Conservation (phyloP, 1,139 yeast genomes). For the Trichomonascaceae sp. region DNA sequence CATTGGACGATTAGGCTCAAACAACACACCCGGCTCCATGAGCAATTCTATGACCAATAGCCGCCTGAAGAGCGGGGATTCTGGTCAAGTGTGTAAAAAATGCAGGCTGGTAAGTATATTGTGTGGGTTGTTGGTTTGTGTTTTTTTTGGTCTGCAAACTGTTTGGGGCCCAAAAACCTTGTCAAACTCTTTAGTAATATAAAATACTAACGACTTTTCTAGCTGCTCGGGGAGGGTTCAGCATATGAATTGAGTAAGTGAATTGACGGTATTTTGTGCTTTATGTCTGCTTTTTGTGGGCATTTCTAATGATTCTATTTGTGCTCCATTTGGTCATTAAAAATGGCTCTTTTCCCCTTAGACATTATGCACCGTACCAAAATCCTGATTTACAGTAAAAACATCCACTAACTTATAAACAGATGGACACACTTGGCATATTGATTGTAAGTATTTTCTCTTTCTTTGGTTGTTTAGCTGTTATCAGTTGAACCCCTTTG, state of each 20-base stretch:
- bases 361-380: neutral
- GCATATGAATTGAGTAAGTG: slow-evolving; percentile 37
- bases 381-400: neutral
- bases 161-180: neutral
- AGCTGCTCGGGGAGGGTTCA: slow-evolving; percentile 37
- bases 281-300: neutral
- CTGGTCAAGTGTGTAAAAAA: slow-evolving; percentile 31
- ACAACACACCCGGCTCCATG: slow-evolving; percentile 1
- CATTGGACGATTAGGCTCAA: neutral
- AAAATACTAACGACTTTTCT: slow-evolving; percentile 1
- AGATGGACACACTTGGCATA: slow-evolving; percentile 95
- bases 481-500: neutral
- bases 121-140: too few species aligned
- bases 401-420: slow-evolving; percentile 25
- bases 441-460: slow-evolving; percentile 47
- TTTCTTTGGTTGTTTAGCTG: neutral
- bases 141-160: too few species aligned
- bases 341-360: too few species aligned
- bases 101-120: slow-evolving; percentile 27
- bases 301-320: too few species aligned
- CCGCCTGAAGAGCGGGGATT: slow-evolving; percentile 22
- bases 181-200: neutral
- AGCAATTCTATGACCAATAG: slow-evolving; percentile 1
- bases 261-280: neutral
- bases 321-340: too few species aligned